Evolutionary conservation across 179 eudicot species (phyloP), one percentile per base, ranked within the genome.

Genomic region (Sideroxylon spinosum): DNA sequence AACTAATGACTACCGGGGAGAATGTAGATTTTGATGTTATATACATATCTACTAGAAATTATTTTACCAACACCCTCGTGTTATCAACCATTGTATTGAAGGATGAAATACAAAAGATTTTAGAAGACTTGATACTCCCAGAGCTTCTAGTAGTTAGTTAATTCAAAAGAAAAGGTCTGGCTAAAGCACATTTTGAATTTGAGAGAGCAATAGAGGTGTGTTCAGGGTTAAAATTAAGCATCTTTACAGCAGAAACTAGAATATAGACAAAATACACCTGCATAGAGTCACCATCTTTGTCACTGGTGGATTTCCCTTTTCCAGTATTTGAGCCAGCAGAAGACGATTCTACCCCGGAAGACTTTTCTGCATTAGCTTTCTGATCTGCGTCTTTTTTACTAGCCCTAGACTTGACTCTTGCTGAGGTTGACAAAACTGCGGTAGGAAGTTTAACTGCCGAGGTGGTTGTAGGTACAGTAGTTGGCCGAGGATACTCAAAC

Each of bases 401-500:
- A 23, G 95, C 97, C 84, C 95, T 86, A 56, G 98, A 90, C 84
- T 93, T 95, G 78, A 93, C 92, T 81, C 83, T 90, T 49, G 86
- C 94, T 50, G 99, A 88, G 9, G 97, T 95, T 59, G 99, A 95
- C 49, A 95, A 86, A 75, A 93, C 94, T 28, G 98, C 98, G 5
- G 98, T 89, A 28, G 98, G 98, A 75, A 93, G 93, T 80, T 95
- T 95, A 79, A 87, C 95, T 52, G 95, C 86, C 9, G 98, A 91
- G 50, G 97, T 74, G 61, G 97, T 59, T 62, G 98, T 85, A 71
- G 98, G 82, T 26, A 88, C 98, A 71, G 88, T 84, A 53, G 95
- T 93, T 49, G 98, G 98, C 79, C 89, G 89, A 26, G 98, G 98
- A 81, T 95, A 95, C 91, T 91, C 98, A 32, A 95, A 95, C 69